A percentile compares a stretch with the other conserved stretches of the same genome.
These are phyloP conservation scores for Trifolium pratense DNA, from an alignment of 306 rosid species.

Conservation along the genomic window DNA sequence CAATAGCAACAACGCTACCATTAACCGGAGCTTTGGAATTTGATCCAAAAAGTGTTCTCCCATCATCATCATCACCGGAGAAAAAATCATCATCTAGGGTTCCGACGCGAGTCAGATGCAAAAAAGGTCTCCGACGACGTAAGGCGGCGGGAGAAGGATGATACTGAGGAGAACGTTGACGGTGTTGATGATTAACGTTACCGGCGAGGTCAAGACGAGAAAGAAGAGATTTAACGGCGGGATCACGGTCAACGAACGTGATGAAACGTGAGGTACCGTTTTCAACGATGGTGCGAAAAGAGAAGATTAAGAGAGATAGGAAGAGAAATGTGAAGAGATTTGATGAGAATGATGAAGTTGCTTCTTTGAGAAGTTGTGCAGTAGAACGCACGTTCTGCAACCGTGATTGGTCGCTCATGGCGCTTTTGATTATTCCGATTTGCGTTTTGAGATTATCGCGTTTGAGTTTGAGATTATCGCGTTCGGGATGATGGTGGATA, in stretches of 20 bases:
- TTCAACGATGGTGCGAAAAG: constrained; percentile 78
- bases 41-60: constrained; percentile 63
- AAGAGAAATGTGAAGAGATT: constrained; percentile 68
- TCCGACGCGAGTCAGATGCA: constrained; percentile 88
- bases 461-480: no score
- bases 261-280: constrained; percentile 71
- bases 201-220: constrained; percentile 78
- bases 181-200: constrained; percentile 33
- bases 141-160: constrained; percentile 41
- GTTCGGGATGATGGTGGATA: no score
- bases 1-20: constrained; percentile 51
- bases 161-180: background rate
- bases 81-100: constrained; percentile 91
- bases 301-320: constrained; percentile 77
- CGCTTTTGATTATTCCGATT: constrained; percentile 32
- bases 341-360: constrained; percentile 55
- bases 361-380: constrained; percentile 53
- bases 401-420: constrained; percentile 73
- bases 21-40: constrained; percentile 51
- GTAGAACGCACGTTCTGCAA: constrained; percentile 72
- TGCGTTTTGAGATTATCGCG: no score
- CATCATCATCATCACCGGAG: constrained; percentile 85
- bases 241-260: constrained; percentile 85
- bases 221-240: constrained; percentile 72
- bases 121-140: constrained; percentile 70